Percentiles rank a stretch among this genome's conserved stretches.
phyloP scores from a whole-genome alignment of 2,329 filamentous ascomycete species.

The Xylaria multiplex region DNA sequence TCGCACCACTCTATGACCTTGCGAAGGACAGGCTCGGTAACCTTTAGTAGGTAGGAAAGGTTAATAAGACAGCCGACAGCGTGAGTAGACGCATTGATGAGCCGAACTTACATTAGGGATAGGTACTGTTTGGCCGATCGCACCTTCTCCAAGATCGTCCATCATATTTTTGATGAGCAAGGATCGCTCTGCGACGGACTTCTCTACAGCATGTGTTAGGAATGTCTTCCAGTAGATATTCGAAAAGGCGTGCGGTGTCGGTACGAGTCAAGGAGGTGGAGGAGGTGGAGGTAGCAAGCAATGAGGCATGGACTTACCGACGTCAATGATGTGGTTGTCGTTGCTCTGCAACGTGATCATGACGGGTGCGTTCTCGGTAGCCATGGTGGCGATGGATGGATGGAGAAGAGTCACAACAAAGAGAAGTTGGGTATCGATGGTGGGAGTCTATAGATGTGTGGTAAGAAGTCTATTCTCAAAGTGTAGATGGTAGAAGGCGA shows the following conservation, averaged over 20 bases:
- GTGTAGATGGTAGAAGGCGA: neutral
- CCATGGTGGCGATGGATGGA: slow-evolving; percentile 29
- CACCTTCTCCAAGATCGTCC: slow-evolving; percentile 82
- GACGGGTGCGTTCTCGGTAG: slow-evolving; percentile 27
- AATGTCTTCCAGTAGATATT: slow-evolving; percentile 16
- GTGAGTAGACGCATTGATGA: neutral
- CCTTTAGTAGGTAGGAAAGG: slow-evolving; percentile 56
- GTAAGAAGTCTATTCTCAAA: slow-evolving; percentile 19
- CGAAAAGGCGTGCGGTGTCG: slow-evolving; percentile 5
- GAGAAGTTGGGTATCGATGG: slow-evolving; percentile 3
- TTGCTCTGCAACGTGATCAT: slow-evolving; percentile 64
- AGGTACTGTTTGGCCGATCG: slow-evolving; percentile 76
- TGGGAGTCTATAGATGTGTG: slow-evolving; percentile 16
- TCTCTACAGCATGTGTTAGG: slow-evolving; percentile 63
- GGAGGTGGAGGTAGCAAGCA: neutral
- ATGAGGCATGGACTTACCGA: slow-evolving; percentile 53
- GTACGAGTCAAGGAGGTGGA: too few species aligned
- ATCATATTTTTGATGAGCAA: slow-evolving; percentile 99
- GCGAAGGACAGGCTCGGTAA: slow-evolving; percentile 91
- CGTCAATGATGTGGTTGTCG: slow-evolving; percentile 58
- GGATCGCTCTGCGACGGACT: slow-evolving; percentile 86
- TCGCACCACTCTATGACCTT: slow-evolving; percentile 99
- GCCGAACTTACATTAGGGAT: slow-evolving; percentile 77
- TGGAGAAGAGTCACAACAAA: neutral
- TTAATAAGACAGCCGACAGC: slow-evolving; percentile 31